A percentile compares a stretch with the other conserved stretches of the same genome.
phyloP scores from a whole-genome alignment of 345 rosid species.

The Eucalyptus guilfoylei region DNA sequence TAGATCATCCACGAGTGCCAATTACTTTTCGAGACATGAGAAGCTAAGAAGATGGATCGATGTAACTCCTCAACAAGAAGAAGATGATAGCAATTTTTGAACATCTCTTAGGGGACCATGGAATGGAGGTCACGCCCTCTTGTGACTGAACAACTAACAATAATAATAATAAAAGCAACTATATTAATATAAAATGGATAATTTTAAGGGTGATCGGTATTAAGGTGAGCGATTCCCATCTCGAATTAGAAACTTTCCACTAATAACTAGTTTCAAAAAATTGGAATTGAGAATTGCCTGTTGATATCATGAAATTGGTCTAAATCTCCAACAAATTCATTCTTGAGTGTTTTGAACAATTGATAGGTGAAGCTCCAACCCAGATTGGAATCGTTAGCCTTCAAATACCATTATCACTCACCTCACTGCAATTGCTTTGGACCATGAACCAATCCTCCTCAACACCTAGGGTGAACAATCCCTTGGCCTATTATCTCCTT shows the following conservation, averaged over 20 bases:
- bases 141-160: background rate
- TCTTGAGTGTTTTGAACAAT: background rate
- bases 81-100: background rate
- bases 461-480: background rate
- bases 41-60: background rate
- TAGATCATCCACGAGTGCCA: background rate
- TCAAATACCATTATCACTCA: background rate
- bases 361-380: background rate
- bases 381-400: background rate
- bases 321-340: background rate
- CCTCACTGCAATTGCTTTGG: background rate
- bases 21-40: background rate
- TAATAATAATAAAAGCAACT: rapidly evolving
- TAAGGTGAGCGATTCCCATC: too few relatives aligned
- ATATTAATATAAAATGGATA: background rate
- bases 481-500: background rate
- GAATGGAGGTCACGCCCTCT: background rate
- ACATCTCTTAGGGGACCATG: background rate
- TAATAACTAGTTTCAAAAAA: rapidly evolving
- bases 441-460: background rate
- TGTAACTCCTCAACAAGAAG: background rate
- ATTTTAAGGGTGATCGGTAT: background rate
- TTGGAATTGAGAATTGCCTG: rapidly evolving
- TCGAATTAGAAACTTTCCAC: rapidly evolving
- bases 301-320: rapidly evolving